Conservation (phyloP, 495 filamentous ascomycete species). For the Astrothelium macrocarpum region DNA sequence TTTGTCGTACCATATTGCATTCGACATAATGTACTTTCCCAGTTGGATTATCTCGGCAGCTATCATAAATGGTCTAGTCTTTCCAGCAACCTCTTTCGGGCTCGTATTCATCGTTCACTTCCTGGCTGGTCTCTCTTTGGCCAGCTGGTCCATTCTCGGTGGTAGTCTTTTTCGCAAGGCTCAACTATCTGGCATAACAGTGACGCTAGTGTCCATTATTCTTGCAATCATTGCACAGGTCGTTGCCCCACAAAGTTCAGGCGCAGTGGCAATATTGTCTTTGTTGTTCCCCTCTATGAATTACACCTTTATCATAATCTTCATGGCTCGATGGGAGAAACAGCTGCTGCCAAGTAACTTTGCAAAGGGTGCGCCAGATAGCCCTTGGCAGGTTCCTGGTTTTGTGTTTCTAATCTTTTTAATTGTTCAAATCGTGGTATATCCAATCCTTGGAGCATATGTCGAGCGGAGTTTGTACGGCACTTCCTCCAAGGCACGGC, state of each 20-base stretch:
- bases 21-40: constrained; percentile 39
- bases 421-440: constrained; percentile 62
- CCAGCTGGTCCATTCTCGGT: constrained; percentile 35
- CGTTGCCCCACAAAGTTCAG: constrained; percentile 27
- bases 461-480: constrained; percentile 69
- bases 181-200: constrained; percentile 39
- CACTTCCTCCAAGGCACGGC: constrained; percentile 53
- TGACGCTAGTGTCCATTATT: constrained; percentile 34
- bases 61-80: constrained; percentile 32
- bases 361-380: constrained; percentile 23
- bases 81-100: constrained; percentile 29
- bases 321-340: constrained; percentile 28
- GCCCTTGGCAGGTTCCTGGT: constrained; percentile 19
- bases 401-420: constrained; percentile 30
- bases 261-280: constrained; percentile 23
- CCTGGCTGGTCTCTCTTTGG: constrained; percentile 33
- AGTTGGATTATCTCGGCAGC: constrained; percentile 35
- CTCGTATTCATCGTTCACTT: constrained; percentile 34
- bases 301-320: constrained; percentile 34
- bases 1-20: constrained; percentile 31
- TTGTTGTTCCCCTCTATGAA: constrained; percentile 34
- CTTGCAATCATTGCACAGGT: constrained; percentile 37
- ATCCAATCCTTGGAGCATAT: constrained; percentile 57
- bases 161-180: constrained; percentile 40
- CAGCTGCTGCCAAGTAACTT: constrained; percentile 21